These are phyloP conservation scores for Podosphaera xanthii DNA, from an alignment of 2,329 filamentous ascomycete genomes.

Conservation along the genomic window DNA sequence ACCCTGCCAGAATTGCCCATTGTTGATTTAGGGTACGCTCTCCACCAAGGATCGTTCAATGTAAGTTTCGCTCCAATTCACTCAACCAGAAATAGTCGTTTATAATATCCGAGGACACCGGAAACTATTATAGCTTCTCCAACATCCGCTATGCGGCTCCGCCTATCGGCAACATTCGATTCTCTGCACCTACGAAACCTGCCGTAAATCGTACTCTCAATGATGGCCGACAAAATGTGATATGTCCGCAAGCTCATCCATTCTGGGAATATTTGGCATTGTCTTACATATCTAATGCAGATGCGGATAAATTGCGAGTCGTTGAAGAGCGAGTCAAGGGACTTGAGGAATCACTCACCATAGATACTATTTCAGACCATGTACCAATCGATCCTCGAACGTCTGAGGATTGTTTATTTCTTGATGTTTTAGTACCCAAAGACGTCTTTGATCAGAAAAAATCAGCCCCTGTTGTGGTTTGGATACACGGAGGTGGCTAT, in stretches of 20 bases:
- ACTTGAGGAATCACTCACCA: conserved; percentile 1
- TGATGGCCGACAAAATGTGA: conserved; percentile 7
- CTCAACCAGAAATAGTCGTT: not conserved
- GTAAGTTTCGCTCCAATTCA: conserved; percentile 4
- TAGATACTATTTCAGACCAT: not conserved
- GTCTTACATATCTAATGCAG: conserved; percentile 4
- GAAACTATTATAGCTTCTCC: conserved; percentile 19
- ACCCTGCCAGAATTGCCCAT: conserved; percentile 12
- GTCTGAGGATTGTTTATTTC: conserved; percentile 24
- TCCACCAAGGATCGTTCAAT: conserved; percentile 14
- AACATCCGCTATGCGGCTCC: conserved; percentile 24
- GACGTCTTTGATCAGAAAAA: conserved; percentile 15
- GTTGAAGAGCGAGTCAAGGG: conserved; percentile 1
- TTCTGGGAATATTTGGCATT: conserved; percentile 10
- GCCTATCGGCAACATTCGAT: conserved; percentile 22
- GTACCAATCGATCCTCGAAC: not conserved
- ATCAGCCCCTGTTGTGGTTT: conserved; percentile 23
- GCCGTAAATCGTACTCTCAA: conserved; percentile 16
- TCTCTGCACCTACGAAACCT: conserved; percentile 19
- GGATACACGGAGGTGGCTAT: conserved; percentile 28
- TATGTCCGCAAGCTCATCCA: conserved; percentile 9
- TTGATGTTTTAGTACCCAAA: conserved; percentile 24
- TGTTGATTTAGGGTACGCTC: conserved; percentile 15
- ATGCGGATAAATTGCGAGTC: conserved; percentile 2
- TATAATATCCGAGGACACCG: conserved; percentile 6